Evolutionary conservation across 2,329 filamentous ascomycete species (phyloP).

Genomic region (Cytospora mali): DNA sequence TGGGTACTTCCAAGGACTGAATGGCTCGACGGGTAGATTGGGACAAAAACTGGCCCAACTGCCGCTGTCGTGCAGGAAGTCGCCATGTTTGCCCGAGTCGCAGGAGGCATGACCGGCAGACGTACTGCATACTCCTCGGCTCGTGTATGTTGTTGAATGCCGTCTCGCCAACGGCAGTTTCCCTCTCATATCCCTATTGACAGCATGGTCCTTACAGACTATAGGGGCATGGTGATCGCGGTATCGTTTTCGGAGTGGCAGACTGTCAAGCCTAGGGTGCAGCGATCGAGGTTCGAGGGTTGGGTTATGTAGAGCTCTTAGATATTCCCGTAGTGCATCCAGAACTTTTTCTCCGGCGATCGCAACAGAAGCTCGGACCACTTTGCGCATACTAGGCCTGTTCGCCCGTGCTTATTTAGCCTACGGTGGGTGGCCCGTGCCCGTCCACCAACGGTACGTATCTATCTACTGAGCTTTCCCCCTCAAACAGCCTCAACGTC

Average conservation of each 20-base stretch:
- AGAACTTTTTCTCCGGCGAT: background rate
- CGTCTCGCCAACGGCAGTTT: slow-evolving; percentile 23
- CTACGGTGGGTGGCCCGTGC: no score
- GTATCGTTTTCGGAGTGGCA: background rate
- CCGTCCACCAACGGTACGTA: no score
- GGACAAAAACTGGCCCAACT: background rate
- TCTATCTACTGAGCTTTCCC: no score
- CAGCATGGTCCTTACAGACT: slow-evolving; percentile 4
- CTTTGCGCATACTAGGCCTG: background rate
- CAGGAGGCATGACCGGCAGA: slow-evolving; percentile 26
- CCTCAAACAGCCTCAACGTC: no score
- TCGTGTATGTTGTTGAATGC: slow-evolving; percentile 19
- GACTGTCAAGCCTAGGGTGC: background rate
- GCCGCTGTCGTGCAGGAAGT: slow-evolving; percentile 1
- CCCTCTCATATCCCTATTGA: slow-evolving; percentile 22
- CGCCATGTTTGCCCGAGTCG: slow-evolving; percentile 28
- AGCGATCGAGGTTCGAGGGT: background rate
- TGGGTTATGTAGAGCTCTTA: background rate
- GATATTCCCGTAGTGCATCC: background rate
- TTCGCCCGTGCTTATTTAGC: no score
- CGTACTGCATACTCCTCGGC: slow-evolving; percentile 27
- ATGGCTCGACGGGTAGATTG: slow-evolving; percentile 3
- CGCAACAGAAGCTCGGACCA: background rate
- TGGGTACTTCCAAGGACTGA: background rate
- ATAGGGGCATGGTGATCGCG: background rate